Conservation (phyloP, 1,139 yeast genomes). For the Saccharomyces hybrid region DNA sequence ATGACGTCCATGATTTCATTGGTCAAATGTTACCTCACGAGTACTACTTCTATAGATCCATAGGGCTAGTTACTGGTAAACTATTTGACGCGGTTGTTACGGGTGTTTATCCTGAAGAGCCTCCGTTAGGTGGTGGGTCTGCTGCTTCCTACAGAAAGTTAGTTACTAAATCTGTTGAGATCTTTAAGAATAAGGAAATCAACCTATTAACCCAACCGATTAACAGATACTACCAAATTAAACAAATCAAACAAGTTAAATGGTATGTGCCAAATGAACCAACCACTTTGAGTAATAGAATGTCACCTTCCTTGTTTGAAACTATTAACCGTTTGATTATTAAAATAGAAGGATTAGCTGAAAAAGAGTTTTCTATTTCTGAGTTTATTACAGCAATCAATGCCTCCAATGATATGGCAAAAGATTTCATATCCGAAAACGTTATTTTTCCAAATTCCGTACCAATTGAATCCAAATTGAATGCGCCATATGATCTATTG, state of each 20-base stretch:
- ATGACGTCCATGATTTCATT: conserved; percentile 72
- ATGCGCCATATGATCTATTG: conserved; percentile 45
- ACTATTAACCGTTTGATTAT: conserved; percentile 36
- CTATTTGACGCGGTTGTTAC: conserved; percentile 61
- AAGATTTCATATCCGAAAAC: conserved; percentile 35
- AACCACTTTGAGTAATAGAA: conserved; percentile 45
- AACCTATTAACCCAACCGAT: conserved; percentile 65
- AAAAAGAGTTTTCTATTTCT: conserved; percentile 23
- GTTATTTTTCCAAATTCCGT: conserved; percentile 34
- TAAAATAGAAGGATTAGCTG: conserved; percentile 22
- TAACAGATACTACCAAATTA: conserved; percentile 80
- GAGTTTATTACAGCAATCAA: conserved; percentile 24
- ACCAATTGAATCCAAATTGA: conserved; percentile 31
- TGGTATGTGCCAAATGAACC: conserved; percentile 50
- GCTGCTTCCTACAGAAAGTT: conserved; percentile 52
- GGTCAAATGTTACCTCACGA: conserved; percentile 87
- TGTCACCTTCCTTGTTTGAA: conserved; percentile 42
- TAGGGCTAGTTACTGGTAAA: conserved; percentile 65
- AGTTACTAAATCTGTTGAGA: conserved; percentile 42
- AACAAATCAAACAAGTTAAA: conserved; percentile 49
- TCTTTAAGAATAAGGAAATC: conserved; percentile 50
- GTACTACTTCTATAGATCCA: conserved; percentile 68
- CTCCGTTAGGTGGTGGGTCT: conserved; percentile 63
- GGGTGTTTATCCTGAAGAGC: conserved; percentile 55
- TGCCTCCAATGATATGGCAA: conserved; percentile 19